Evolutionary conservation across 768 basidiomycete genomes (phyloP), one percentile per base, ranked within the genome.

Genomic region (Hygrophoropsis aurantiaca): DNA sequence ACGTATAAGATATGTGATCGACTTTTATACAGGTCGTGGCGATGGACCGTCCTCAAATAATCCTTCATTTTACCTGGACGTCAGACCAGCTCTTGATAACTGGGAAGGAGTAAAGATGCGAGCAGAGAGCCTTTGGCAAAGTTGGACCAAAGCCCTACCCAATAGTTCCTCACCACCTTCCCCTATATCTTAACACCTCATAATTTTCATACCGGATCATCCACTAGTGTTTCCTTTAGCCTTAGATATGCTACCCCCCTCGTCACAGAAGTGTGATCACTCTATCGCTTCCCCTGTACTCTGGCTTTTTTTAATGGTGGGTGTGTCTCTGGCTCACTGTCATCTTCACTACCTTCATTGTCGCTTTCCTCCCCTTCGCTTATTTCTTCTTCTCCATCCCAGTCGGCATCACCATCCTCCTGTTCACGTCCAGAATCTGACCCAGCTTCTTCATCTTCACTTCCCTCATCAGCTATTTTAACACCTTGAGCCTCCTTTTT

Each of bases 71-170:
- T 95, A 85, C 68, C 79, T 99, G 20, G 97, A 99, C 57, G 93
- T 89, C 15, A 79, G 97, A 35, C 97, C 97, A 1, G 95, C 97
- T 7, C 64, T 98, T 40, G 95, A 98, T 61, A 90, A 74, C 54
- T 95, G 89, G 91, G 94, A 95, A 59, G 90, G 89, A n/a, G 74
- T 90, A 10, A 82, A 84, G 60, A 88, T 97, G 85, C 82, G 94
- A 55, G 61, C 79, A 18, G 74, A 78, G 53, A 73, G 74, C 43
- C 77, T 84, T 46, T 85, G 79, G 68, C 61, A 64, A 27, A 61
- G 62, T 34, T 67, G 70, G 55, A 57, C 66, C 47, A 60, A 58
- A 39, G 47, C 50, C 39, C 48, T 36, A 23, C 51, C 52, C 56
- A 60, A 42, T 42, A 48, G 49, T 25, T 46, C 55, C 34, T 53